Percentiles rank a stretch among this genome's conserved stretches.
These are phyloP conservation scores for Rostrohypoxylon terebratum DNA, from an alignment of 495 filamentous ascomycete species.

Conservation along the genomic window DNA sequence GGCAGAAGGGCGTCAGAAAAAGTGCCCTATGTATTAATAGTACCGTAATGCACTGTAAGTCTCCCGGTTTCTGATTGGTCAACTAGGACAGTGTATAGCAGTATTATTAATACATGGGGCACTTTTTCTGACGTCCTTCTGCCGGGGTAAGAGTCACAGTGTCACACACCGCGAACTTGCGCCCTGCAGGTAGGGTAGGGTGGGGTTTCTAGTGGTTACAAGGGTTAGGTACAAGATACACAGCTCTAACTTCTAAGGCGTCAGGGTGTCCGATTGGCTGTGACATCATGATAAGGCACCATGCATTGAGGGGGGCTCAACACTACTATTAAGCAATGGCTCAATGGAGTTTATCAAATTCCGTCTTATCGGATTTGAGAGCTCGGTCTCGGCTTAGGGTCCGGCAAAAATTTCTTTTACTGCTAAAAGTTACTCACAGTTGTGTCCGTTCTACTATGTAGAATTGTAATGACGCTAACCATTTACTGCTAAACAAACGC, in stretches of 20 bases:
- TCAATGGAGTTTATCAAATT: conserved; percentile 26
- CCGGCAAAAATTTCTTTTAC: conserved; percentile 31
- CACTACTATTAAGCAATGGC: too few relatives aligned
- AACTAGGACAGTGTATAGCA: too few relatives aligned
- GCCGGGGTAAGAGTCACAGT: conserved; percentile 32
- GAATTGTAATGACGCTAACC: conserved; percentile 45
- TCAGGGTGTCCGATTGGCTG: conserved; percentile 44
- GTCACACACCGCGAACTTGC: conserved; percentile 17
- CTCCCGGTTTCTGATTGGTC: too few relatives aligned
- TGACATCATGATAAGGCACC: conserved; percentile 41
- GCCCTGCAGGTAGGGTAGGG: background rate
- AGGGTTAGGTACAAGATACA: background rate
- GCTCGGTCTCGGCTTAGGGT: conserved; percentile 37
- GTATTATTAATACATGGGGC: too few relatives aligned
- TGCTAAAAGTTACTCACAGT: conserved; percentile 18
- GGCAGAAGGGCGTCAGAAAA: too few relatives aligned
- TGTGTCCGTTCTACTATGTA: conserved; percentile 8
- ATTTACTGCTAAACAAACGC: background rate
- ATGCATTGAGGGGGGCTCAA: background rate
- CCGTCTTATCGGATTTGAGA: conserved; percentile 23
- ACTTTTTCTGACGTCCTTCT: too few relatives aligned
- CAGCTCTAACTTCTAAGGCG: too few relatives aligned
- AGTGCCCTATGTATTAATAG: too few relatives aligned
- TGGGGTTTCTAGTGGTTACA: background rate
- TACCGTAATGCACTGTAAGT: too few relatives aligned